Percentiles rank a stretch among this genome's conserved stretches.
These are phyloP conservation scores for Claviceps pusilla DNA, from an alignment of 2,329 filamentous ascomycete genomes.

Conservation along the genomic window DNA sequence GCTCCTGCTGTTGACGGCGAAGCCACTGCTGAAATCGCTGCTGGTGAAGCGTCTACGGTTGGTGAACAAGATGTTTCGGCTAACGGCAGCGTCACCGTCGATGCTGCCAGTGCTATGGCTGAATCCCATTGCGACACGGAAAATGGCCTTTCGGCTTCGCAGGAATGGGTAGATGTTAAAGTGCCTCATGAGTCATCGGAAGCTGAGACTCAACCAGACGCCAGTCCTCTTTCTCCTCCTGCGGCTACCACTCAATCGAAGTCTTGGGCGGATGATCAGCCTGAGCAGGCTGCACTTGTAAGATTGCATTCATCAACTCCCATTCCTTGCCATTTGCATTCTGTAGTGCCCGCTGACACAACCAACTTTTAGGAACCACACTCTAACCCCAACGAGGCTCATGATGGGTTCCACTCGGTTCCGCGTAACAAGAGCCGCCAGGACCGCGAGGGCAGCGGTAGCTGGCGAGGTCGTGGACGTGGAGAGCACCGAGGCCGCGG, in stretches of 20 bases:
- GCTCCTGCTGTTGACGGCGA: slow-evolving; percentile 48
- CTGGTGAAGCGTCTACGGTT: slow-evolving; percentile 24
- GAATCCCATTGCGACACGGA: slow-evolving; percentile 50
- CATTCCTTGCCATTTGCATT: background rate
- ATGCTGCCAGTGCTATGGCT: slow-evolving; percentile 44
- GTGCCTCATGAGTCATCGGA: slow-evolving; percentile 59
- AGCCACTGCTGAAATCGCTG: slow-evolving; percentile 37
- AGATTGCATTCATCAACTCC: slow-evolving; percentile 8
- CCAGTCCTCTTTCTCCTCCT: slow-evolving; percentile 37
- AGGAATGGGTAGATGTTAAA: slow-evolving; percentile 59
- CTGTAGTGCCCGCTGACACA: background rate
- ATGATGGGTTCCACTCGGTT: slow-evolving; percentile 62
- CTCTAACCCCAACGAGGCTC: slow-evolving; percentile 25
- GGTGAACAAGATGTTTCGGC: slow-evolving; percentile 29
- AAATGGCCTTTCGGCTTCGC: slow-evolving; percentile 31
- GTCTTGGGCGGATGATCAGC: slow-evolving; percentile 73
- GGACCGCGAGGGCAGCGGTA: slow-evolving; percentile 33
- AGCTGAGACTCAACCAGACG: slow-evolving; percentile 50
- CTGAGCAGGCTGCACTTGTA: slow-evolving; percentile 35
- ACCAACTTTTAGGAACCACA: slow-evolving; percentile 11
- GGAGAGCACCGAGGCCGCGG: slow-evolving; percentile 37
- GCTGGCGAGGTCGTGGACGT: slow-evolving; percentile 28
- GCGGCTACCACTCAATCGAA: slow-evolving; percentile 33
- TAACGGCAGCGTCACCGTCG: slow-evolving; percentile 31
- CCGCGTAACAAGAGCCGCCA: slow-evolving; percentile 43